phyloP scores from a whole-genome alignment of 495 filamentous ascomycete genomes.

The Xylaria scruposa region DNA sequence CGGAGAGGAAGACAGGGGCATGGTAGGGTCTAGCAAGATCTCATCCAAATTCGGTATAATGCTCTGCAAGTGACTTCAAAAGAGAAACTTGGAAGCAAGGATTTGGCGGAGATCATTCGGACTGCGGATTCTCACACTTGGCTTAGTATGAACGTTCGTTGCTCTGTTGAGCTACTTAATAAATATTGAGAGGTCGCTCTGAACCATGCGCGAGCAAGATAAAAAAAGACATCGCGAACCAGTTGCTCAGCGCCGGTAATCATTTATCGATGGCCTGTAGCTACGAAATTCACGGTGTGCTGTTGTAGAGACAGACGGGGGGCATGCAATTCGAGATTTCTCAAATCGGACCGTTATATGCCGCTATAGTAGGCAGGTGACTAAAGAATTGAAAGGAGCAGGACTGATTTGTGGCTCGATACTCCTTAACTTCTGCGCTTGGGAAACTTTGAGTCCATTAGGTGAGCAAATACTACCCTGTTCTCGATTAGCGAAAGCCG shows the following conservation, averaged over 20 bases:
- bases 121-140: neutral
- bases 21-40: neutral
- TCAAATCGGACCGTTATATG: neutral
- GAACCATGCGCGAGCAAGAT: neutral
- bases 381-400: neutral
- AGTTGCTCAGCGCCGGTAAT: neutral
- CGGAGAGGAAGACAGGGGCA: conserved; percentile 1
- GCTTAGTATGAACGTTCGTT: neutral
- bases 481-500: neutral
- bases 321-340: neutral
- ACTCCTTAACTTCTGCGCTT: neutral
- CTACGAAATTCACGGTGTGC: neutral
- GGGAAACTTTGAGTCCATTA: neutral
- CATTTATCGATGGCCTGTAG: neutral
- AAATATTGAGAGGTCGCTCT: neutral
- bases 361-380: conserved; percentile 5
- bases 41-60: neutral
- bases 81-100: neutral
- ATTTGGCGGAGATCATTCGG: neutral
- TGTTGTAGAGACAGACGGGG: neutral
- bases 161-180: neutral
- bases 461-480: neutral
- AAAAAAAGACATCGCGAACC: neutral
- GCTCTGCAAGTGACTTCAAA: neutral
- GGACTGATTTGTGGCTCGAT: neutral